A percentile compares a stretch with the other conserved stretches of the same genome.
phyloP scores from a whole-genome alignment of 305 asterid species.

The Solanum hybrid region DNA sequence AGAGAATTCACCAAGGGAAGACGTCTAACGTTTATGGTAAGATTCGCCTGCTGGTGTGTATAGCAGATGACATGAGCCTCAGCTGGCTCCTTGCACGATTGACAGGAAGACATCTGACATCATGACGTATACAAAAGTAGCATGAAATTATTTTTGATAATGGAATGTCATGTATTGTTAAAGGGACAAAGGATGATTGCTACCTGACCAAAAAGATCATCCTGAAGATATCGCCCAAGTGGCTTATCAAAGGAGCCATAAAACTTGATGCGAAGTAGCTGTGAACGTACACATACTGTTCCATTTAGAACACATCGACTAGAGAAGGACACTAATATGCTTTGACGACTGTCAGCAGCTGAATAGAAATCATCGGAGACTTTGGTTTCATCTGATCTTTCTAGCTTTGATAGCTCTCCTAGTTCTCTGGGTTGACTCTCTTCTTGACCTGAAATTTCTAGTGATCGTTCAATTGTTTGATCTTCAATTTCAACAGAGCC shows the following conservation, averaged over 20 bases:
- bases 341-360: conserved; percentile 45
- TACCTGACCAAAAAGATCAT: conserved; percentile 86
- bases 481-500: conserved; percentile 11
- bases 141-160: neutral
- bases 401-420: conserved; percentile 22
- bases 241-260: conserved; percentile 88
- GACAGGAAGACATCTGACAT: conserved; percentile 59
- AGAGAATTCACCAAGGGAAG: conserved; percentile 47
- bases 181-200: neutral
- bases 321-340: conserved; percentile 83
- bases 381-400: conserved; percentile 27
- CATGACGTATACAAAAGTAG: conserved; percentile 5
- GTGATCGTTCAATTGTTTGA: conserved; percentile 11
- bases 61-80: conserved; percentile 86
- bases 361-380: conserved; percentile 36
- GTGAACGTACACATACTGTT: conserved; percentile 76
- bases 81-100: conserved; percentile 74
- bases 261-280: conserved; percentile 66
- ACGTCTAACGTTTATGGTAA: conserved; percentile 63
- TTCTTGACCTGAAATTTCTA: conserved; percentile 19
- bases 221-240: conserved; percentile 78
- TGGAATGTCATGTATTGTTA: neutral
- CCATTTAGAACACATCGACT: conserved; percentile 65
- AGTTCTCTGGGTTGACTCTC: conserved; percentile 28
- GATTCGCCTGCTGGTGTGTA: conserved; percentile 85